These are phyloP conservation scores for Auriculariales sp. DNA, from an alignment of 768 basidiomycete species.

Conservation along the genomic window DNA sequence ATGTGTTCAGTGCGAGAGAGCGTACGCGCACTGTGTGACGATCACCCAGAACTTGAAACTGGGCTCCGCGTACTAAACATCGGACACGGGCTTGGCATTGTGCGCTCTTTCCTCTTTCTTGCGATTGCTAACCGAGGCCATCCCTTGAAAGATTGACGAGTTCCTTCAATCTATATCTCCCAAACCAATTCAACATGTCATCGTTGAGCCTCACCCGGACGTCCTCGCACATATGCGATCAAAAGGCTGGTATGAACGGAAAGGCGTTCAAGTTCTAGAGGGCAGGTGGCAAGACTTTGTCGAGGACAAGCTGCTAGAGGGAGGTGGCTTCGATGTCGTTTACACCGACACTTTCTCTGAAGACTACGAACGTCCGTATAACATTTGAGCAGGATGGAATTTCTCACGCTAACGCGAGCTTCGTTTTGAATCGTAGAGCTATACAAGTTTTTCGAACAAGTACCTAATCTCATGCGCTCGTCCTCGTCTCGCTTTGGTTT, in stretches of 20 bases:
- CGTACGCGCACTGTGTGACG: slow-evolving; percentile 44
- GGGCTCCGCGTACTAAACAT: slow-evolving; percentile 69
- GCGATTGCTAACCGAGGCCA: neutral
- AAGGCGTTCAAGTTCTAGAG: slow-evolving; percentile 66
- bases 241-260: slow-evolving; percentile 64
- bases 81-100: slow-evolving; percentile 90
- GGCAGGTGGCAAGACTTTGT: slow-evolving; percentile 92
- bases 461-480: slow-evolving; percentile 63
- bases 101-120: slow-evolving; percentile 20
- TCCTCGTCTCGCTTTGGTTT: slow-evolving; percentile 79
- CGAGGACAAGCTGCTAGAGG: slow-evolving; percentile 39
- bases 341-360: slow-evolving; percentile 94
- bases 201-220: slow-evolving; percentile 89
- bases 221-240: slow-evolving; percentile 68
- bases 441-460: slow-evolving; percentile 61
- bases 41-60: slow-evolving; percentile 28
- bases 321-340: slow-evolving; percentile 68
- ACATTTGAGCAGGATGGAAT: too few species aligned
- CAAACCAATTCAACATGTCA: slow-evolving; percentile 61
- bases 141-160: slow-evolving; percentile 53
- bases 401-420: neutral
- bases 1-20: slow-evolving; percentile 54
- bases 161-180: slow-evolving; percentile 54
- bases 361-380: slow-evolving; percentile 51
- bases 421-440: slow-evolving; percentile 30